These are phyloP conservation scores for Kodamaea plutei DNA, from an alignment of 1,139 yeast species.

Conservation along the genomic window DNA sequence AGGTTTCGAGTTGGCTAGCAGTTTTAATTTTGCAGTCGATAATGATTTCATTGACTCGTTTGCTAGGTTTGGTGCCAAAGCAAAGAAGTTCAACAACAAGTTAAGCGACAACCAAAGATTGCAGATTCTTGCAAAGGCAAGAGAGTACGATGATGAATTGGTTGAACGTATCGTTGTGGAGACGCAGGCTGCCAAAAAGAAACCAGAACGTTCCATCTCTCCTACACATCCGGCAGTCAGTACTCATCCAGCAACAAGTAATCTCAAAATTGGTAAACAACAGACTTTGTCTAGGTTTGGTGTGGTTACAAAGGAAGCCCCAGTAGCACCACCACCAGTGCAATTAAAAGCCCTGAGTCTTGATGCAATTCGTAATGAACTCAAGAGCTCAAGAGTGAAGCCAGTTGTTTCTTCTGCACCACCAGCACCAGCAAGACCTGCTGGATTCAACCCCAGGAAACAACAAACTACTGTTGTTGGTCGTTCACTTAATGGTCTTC, in stretches of 20 bases:
- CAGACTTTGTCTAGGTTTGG: conserved; percentile 51
- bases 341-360: conserved; percentile 32
- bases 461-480: conserved; percentile 30
- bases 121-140: conserved; percentile 55
- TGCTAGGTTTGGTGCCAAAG: conserved; percentile 61
- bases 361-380: conserved; percentile 39
- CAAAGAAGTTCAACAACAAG: conserved; percentile 63
- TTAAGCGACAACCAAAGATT: conserved; percentile 56
- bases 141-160: conserved; percentile 45
- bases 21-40: conserved; percentile 45
- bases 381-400: conserved; percentile 23
- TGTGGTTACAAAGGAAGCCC: conserved; percentile 31
- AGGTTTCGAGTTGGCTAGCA: conserved; percentile 61
- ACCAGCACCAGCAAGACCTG: conserved; percentile 68
- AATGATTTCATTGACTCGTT: conserved; percentile 48
- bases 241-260: too few relatives aligned
- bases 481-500: conserved; percentile 33
- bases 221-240: conserved; percentile 5
- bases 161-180: conserved; percentile 52
- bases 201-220: conserved; percentile 1
- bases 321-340: conserved; percentile 38
- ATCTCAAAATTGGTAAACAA: conserved; percentile 32
- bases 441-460: conserved; percentile 65
- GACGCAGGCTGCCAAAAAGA: conserved; percentile 31
- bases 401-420: conserved; percentile 17